Evolutionary conservation across 2,329 filamentous ascomycete species (phyloP).

Genomic region (Cytospora schulzeri): DNA sequence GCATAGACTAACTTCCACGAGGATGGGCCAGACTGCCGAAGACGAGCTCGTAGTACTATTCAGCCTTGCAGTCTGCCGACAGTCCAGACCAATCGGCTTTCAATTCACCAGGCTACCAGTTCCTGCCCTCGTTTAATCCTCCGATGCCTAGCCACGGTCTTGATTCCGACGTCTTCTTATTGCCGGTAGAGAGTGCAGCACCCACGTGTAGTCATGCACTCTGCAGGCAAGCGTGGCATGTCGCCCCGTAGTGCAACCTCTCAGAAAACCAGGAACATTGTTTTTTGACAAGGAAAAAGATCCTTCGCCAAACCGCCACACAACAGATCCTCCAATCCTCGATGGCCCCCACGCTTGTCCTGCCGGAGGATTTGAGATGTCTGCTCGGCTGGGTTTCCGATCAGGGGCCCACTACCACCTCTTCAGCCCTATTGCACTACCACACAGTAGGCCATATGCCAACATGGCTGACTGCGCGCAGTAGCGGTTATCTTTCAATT

Average conservation of each 20-base stretch:
- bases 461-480: neutral
- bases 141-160: neutral
- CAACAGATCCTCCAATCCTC: slow-evolving; percentile 17
- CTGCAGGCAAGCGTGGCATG: neutral
- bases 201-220: slow-evolving; percentile 1
- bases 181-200: neutral
- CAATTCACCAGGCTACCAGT: neutral
- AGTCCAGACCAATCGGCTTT: neutral
- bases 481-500: neutral
- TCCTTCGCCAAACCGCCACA: slow-evolving; percentile 23
- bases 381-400: slow-evolving; percentile 11
- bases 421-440: slow-evolving; percentile 25
- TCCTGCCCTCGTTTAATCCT: neutral
- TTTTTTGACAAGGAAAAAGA: slow-evolving; percentile 4
- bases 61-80: neutral
- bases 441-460: neutral
- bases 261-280: slow-evolving; percentile 2
- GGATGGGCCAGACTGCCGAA: neutral
- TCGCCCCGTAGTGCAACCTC: slow-evolving; percentile 6
- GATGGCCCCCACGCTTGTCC: slow-evolving; percentile 13
- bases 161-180: neutral
- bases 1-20: neutral
- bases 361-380: slow-evolving; percentile 16
- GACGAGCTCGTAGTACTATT: neutral
- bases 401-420: slow-evolving; percentile 7